Evolutionary conservation across 176 grass and related monocot genomes (phyloP), one percentile per base, ranked within the genome.

Genomic region (Olyra latifolia): DNA sequence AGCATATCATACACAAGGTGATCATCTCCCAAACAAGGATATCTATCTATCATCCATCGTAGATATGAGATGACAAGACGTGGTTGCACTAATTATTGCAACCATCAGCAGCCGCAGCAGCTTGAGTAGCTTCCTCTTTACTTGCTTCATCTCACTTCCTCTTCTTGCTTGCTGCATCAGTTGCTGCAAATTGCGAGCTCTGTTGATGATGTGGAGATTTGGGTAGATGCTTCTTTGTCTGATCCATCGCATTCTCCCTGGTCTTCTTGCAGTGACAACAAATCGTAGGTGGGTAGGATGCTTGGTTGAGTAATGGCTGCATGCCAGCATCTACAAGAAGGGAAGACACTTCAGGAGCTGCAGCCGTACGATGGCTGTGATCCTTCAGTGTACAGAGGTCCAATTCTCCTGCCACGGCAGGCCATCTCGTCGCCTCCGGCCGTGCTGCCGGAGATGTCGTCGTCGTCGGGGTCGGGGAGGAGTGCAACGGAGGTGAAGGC

Each of bases 401-500:
- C 14, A 16, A 46, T 24, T 22, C 67, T 83, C 44, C 74, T 86
- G 6, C 88, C 69, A 19, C 69, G 75, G 45, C 84, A 78, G 69
- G 27, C 55, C 41, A 80, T 29, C 54, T 71, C 59, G 30, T 69
- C 65, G 0, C 49, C 76, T n/a, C 71, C 65, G 40, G 61, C 30
- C 29, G 27, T 79, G 58, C 8, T n/a, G 30, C 68, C 62, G 23
- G 79, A 82, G 53, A 43, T 82, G 83, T 76, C 83, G 0, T 88
- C 89, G 13, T 79, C 88, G 39, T 82, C 78, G 16, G 71, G 84
- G 52, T 62, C 77, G 0, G 87, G 80, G 39, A 83, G 39, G 58
- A 83, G 74, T 1, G 83, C 71, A 1, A 85, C 78, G 72, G 89
- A 88, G 35, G 73, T 76, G 27, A 90, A 73, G 30, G 95, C 95